Evolutionary conservation across 306 rosid genomes (phyloP).

Genomic region (Rubus idaeus): DNA sequence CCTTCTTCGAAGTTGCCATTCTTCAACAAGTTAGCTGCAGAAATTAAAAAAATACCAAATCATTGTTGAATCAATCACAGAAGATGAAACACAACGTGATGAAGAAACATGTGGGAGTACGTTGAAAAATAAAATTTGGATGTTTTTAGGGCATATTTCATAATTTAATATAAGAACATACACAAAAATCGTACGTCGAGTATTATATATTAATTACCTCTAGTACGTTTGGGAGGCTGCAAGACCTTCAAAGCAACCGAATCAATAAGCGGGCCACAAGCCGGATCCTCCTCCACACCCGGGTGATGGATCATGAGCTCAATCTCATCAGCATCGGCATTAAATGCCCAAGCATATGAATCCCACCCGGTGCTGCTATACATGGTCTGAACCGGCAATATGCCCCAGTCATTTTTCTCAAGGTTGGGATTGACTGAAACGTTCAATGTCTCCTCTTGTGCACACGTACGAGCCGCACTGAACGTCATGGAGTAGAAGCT

Average conservation of each 20-base stretch:
- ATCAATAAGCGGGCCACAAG: conserved; percentile 83
- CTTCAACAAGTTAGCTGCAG: conserved; percentile 62
- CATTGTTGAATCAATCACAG: not conserved
- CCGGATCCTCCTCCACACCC: conserved; percentile 64
- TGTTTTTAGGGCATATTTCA: not conserved
- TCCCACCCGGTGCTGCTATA: conserved; percentile 84
- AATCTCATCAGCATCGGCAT: conserved; percentile 38
- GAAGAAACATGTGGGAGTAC: not conserved
- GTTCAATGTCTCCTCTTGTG: conserved; percentile 74
- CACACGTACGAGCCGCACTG: conserved; percentile 71
- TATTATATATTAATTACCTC: conserved; percentile 28
- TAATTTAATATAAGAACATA: too few species aligned
- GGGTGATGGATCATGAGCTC: conserved; percentile 62
- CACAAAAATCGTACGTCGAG: not conserved
- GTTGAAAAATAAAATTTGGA: not conserved
- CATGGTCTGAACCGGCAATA: conserved; percentile 71
- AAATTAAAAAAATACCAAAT: not conserved
- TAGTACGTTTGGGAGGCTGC: conserved; percentile 53
- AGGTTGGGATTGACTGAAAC: conserved; percentile 47
- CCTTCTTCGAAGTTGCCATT: conserved; percentile 86
- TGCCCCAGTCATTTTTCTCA: conserved; percentile 55
- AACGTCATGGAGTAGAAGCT: conserved; percentile 58
- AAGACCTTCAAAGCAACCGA: conserved; percentile 61
- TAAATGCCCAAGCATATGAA: conserved; percentile 62
- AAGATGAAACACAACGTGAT: not conserved